Evolutionary conservation across 148 eudicot genomes (phyloP).

Genomic region (Limonium bicolor): DNA sequence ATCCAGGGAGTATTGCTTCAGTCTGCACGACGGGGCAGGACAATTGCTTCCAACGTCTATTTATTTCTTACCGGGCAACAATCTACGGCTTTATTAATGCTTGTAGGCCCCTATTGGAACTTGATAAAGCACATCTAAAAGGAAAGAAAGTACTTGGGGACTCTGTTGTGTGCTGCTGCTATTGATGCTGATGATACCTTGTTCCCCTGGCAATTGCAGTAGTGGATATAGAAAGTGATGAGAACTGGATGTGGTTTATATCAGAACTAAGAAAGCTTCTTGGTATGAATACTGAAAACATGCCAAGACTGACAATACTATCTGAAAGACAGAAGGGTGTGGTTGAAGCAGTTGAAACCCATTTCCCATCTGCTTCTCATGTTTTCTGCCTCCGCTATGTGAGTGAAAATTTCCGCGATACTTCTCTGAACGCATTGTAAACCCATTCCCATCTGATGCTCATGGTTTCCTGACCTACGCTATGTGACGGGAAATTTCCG

Average conservation of each 20-base stretch:
- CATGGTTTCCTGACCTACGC: too few species aligned
- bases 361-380: conserved; percentile 80
- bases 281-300: conserved; percentile 76
- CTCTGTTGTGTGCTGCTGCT: conserved; percentile 77
- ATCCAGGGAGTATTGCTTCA: conserved; percentile 86
- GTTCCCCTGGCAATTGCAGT: conserved; percentile 83
- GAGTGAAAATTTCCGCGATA: conserved; percentile 90
- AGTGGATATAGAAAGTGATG: conserved; percentile 82
- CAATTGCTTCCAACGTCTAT: conserved; percentile 77
- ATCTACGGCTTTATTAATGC: conserved; percentile 85
- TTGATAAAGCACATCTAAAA: conserved; percentile 69
- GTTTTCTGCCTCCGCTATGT: conserved; percentile 76
- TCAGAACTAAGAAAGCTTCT: conserved; percentile 90
- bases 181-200: conserved; percentile 79
- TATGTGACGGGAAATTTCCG: too few species aligned
- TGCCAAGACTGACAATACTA: conserved; percentile 89
- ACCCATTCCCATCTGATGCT: too few species aligned
- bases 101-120: conserved; percentile 88
- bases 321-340: conserved; percentile 80
- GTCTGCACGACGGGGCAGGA: conserved; percentile 71
- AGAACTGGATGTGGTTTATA: conserved; percentile 99
- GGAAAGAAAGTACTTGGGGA: conserved; percentile 88
- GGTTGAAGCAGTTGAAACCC: conserved; percentile 80
- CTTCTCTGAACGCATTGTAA: too few species aligned
- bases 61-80: conserved; percentile 73